Percentiles rank a stretch among this genome's conserved stretches.
Conservation (phyloP, 495 filamentous ascomycete species). For the Pyrenula aspistea region DNA sequence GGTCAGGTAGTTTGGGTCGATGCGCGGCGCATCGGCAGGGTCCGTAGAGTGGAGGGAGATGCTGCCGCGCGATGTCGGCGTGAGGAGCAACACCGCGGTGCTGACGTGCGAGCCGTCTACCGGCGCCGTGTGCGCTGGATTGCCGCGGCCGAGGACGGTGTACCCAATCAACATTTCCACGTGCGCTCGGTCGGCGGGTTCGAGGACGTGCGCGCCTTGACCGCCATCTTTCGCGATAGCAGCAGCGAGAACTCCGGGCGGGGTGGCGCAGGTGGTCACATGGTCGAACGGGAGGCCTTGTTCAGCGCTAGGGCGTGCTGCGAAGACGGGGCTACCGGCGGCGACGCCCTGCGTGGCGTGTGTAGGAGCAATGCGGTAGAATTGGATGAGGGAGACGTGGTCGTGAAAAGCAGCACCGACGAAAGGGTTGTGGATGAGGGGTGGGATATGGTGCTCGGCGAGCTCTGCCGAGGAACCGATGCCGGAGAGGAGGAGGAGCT, state of each 20-base stretch:
- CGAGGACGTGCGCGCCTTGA: constrained; percentile 6
- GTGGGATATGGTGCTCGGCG: constrained; percentile 11
- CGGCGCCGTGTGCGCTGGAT: constrained; percentile 11
- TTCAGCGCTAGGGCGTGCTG: constrained; percentile 13
- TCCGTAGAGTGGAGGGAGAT: constrained; percentile 18
- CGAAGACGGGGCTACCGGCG: constrained; percentile 18
- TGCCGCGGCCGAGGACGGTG: background rate
- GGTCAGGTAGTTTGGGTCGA: constrained; percentile 22
- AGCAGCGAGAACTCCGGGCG: constrained; percentile 8
- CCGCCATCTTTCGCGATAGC: constrained; percentile 22
- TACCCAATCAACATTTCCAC: constrained; percentile 12
- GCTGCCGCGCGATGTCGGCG: constrained; percentile 21
- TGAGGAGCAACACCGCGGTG: constrained; percentile 15
- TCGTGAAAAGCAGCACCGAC: constrained; percentile 26
- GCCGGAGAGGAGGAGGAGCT: constrained; percentile 37
- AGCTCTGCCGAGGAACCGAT: constrained; percentile 21
- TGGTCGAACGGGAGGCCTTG: constrained; percentile 19
- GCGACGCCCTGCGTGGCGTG: constrained; percentile 20
- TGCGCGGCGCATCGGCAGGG: constrained; percentile 12
- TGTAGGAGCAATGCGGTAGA: no score
- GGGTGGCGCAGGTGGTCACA: constrained; percentile 9
- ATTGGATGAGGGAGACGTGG: constrained; percentile 16
- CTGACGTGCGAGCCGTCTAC: constrained; percentile 27
- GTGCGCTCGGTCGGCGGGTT: constrained; percentile 8
- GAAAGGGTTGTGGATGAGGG: constrained; percentile 13